Conservation (phyloP, 768 basidiomycete species). For the Kwoniella newhampshirensis region DNA sequence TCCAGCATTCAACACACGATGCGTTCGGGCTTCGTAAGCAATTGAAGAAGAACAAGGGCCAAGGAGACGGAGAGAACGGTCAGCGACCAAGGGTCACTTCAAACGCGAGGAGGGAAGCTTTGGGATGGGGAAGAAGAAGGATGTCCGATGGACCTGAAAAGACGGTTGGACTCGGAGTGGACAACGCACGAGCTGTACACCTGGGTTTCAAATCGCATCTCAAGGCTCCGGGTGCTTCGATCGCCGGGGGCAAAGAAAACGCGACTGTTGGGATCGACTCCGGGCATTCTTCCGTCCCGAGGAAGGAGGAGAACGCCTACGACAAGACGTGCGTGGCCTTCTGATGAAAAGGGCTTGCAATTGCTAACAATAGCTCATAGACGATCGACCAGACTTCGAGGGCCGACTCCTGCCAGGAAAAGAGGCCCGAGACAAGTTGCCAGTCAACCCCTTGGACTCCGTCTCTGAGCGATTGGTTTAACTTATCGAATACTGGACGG, state of each 20-base stretch:
- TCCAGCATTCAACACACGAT: constrained; percentile 5
- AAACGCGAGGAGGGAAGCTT: constrained; percentile 30
- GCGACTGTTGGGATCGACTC: background rate
- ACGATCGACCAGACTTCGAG: background rate
- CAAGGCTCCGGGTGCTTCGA: too few species aligned
- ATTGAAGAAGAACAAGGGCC: constrained; percentile 6
- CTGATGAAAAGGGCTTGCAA: too few species aligned
- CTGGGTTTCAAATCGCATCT: background rate
- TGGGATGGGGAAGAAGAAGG: constrained; percentile 43
- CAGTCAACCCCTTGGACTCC: constrained; percentile 13
- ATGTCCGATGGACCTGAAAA: constrained; percentile 35
- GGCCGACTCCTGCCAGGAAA: constrained; percentile 8
- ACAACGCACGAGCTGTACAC: constrained; percentile 4
- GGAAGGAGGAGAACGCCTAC: too few species aligned
- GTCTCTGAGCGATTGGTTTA: constrained; percentile 11
- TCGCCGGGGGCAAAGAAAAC: background rate
- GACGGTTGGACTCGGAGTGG: constrained; percentile 1
- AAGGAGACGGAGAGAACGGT: constrained; percentile 5
- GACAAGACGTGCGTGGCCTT: too few species aligned
- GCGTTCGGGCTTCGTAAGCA: constrained; percentile 18
- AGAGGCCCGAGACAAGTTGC: constrained; percentile 11
- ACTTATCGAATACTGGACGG: too few species aligned
- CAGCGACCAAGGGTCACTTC: constrained; percentile 32
- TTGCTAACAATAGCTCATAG: background rate
- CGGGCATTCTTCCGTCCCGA: too few species aligned